Percentiles rank a stretch among this genome's conserved stretches.
These are phyloP conservation scores for Paratinospora sagittata DNA, from an alignment of 164 flowering plant genomes.

Conservation along the genomic window DNA sequence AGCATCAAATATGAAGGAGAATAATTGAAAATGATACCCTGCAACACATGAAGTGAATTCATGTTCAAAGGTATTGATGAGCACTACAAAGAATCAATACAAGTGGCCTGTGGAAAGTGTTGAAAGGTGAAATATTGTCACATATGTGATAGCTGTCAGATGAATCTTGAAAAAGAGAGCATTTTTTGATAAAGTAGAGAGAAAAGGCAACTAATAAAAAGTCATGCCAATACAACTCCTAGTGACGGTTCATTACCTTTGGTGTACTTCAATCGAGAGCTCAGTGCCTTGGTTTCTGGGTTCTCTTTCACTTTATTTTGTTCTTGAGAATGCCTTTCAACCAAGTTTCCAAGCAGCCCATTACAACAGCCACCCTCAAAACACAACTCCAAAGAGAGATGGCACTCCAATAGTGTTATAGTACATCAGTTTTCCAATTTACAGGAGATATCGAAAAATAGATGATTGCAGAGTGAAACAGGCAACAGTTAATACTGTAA, in stretches of 20 bases:
- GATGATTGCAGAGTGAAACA: not conserved
- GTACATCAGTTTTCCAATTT: slow-evolving; percentile 21
- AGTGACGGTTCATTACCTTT: not conserved
- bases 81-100: not conserved
- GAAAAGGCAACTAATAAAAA: slow-evolving; percentile 1
- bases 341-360: slow-evolving; percentile 2
- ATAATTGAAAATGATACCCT: not conserved
- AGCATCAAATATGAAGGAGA: not conserved
- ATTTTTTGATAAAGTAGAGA: not conserved
- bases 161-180: slow-evolving; percentile 1
- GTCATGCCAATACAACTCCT: slow-evolving; percentile 4
- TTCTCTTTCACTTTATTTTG: slow-evolving; percentile 1
- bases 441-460: slow-evolving; percentile 17
- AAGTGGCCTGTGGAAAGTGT: not conserved
- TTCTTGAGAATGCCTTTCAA: slow-evolving; percentile 1
- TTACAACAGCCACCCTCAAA: slow-evolving; percentile 18
- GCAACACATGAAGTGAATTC: not conserved
- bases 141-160: slow-evolving; percentile 7
- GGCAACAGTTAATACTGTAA: slow-evolving; percentile 30
- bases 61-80: slow-evolving; percentile 4
- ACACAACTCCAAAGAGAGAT: slow-evolving; percentile 12
- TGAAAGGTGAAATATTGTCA: not conserved
- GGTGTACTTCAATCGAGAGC: slow-evolving; percentile 6
- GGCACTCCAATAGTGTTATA: slow-evolving; percentile 17
- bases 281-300: not conserved